phyloP scores from a whole-genome alignment of 257 asterid genomes.

The Scutellaria baicalensis region DNA sequence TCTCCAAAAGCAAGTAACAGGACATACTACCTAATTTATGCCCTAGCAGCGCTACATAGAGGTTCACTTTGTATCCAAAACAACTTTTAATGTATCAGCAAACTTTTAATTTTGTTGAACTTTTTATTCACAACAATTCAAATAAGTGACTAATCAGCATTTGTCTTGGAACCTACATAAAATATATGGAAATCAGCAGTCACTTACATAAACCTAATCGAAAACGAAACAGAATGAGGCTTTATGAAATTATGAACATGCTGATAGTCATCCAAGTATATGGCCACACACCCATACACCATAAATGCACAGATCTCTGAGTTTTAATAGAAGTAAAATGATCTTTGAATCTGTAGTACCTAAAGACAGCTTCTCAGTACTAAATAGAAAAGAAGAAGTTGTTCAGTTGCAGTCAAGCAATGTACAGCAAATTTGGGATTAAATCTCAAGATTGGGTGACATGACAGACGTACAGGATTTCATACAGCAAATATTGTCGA shows the following conservation, averaged over 20 bases:
- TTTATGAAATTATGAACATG: conserved; percentile 1
- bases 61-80: background rate
- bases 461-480: background rate
- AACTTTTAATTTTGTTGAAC: background rate
- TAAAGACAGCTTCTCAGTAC: background rate
- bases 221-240: background rate
- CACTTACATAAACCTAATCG: background rate
- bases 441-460: background rate
- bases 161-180: background rate
- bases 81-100: background rate
- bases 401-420: background rate
- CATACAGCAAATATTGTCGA: background rate
- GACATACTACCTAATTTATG: background rate
- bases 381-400: background rate
- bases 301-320: background rate
- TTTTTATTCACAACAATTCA: background rate
- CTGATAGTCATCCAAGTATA: background rate
- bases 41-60: background rate
- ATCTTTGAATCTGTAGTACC: background rate
- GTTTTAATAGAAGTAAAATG: background rate
- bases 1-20: conserved; percentile 4
- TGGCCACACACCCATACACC: conserved; percentile 1
- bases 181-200: conserved; percentile 7
- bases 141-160: background rate
- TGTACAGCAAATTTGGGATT: conserved; percentile 2